Percentiles rank a stretch among this genome's conserved stretches.
Conservation (phyloP, 768 basidiomycete genomes). For the Suillus tomentosus region DNA sequence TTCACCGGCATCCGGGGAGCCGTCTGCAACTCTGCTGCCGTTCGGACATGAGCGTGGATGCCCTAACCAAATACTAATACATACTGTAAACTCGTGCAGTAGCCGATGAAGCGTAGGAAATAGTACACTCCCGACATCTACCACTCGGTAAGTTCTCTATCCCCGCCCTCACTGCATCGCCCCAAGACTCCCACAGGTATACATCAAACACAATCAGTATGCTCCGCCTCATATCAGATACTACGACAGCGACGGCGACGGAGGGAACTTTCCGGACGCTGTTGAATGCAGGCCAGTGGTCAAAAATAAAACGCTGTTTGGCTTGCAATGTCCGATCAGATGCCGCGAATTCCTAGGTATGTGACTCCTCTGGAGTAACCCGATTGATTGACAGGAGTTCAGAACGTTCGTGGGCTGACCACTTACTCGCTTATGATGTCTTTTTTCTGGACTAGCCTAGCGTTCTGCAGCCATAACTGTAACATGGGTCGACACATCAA, state of each 20-base stretch:
- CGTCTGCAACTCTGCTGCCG: background rate
- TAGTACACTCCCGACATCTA: background rate
- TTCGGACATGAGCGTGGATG: background rate
- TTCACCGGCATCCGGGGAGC: constrained; percentile 3
- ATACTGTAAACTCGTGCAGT: background rate
- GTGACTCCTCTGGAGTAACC: no score
- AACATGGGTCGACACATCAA: background rate
- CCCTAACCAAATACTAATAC: background rate
- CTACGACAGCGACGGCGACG: background rate
- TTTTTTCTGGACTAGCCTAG: background rate
- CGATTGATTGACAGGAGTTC: background rate
- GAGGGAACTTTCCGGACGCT: background rate
- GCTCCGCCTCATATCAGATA: constrained; percentile 1
- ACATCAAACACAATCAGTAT: constrained; percentile 5
- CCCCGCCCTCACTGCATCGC: background rate
- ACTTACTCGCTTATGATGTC: no score
- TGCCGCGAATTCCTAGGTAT: background rate
- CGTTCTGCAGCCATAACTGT: background rate
- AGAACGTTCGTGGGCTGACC: background rate
- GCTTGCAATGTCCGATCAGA: background rate
- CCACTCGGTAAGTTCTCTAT: background rate
- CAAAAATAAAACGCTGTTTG: background rate
- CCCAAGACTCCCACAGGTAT: background rate
- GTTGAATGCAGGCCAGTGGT: background rate
- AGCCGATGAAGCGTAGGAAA: background rate